Evolutionary conservation across 257 asterid species (phyloP), one percentile per base, ranked within the genome.

Genomic region (Schizonepeta tenuifolia): DNA sequence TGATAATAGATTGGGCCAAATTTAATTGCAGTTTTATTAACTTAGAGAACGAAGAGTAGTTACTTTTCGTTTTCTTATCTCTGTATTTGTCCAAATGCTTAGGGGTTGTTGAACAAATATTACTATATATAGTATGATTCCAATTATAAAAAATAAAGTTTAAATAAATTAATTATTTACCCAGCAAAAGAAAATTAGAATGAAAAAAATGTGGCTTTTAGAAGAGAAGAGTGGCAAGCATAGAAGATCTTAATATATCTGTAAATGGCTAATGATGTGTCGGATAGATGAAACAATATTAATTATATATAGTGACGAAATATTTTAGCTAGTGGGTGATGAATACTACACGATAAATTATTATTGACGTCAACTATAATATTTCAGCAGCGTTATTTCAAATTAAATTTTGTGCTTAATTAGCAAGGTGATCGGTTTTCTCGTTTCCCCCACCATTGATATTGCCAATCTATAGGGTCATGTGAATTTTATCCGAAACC

Each of bases 371-470:
- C 54, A 38, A 20, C 74, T 44, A 67, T 56, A 71, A 58, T 41
- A 28, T 33, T 72, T 56, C 15, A 69, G 69, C 35, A 15, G 28
- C 14, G 0, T 54, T 55, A 69, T 65, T 75, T 73, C 77, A 54
- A 49, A 20, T 22, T 56, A 49, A 47, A 73, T 74, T 49, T 78
- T 82, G 71, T 76, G 77, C 69, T 73, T 53, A 76, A 74, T 78
- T 13, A 15, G 17, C 14, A 5, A 40, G 38, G 36, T 78, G 85
- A 72, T 69, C 67, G 44, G 44, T 47, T 50, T 18, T 62, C 47
- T 46, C 2, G 47, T 10, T 47, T 71, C 56, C 56, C 56, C 65
- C 36, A 49, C 71, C 64, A 51, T 62, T 50, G 6, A 38, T 62
- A 72, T 72, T 69, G 73, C 53, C 54, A 13, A 55, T 56, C 38